These are phyloP conservation scores for Pythium periplocum DNA, from an alignment of 352 stramenopile species.

Conservation along the genomic window DNA sequence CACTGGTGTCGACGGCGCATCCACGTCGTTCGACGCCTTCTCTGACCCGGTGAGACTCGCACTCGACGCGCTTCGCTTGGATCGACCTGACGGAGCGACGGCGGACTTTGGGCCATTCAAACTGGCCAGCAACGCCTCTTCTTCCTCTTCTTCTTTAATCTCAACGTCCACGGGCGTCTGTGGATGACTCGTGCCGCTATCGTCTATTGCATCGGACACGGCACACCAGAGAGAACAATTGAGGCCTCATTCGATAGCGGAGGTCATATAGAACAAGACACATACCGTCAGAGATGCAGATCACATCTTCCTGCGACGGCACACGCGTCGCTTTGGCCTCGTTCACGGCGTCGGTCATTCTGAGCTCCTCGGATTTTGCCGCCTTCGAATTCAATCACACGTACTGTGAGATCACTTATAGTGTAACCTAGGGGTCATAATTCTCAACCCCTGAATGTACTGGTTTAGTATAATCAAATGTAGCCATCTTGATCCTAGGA, in stretches of 20 bases:
- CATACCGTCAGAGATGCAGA: neutral
- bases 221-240: neutral
- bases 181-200: neutral
- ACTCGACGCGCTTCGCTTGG: no score
- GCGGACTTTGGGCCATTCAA: no score
- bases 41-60: no score
- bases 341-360: neutral
- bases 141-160: neutral
- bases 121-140: neutral
- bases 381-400: no score
- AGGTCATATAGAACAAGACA: neutral
- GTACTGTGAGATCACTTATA: no score
- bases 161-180: neutral
- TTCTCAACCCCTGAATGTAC: no score
- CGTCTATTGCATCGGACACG: neutral
- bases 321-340: neutral
- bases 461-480: no score
- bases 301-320: constrained; percentile 1
- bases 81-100: no score
- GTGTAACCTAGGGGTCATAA: no score
- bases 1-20: constrained; percentile 1
- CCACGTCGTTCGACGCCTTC: constrained; percentile 4
- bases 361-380: no score
- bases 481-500: no score
- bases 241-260: no score